Evolutionary conservation across 805 yeast species (phyloP), one percentile per base, ranked within the genome.

Genomic region (Barnettozyma pratensis): DNA sequence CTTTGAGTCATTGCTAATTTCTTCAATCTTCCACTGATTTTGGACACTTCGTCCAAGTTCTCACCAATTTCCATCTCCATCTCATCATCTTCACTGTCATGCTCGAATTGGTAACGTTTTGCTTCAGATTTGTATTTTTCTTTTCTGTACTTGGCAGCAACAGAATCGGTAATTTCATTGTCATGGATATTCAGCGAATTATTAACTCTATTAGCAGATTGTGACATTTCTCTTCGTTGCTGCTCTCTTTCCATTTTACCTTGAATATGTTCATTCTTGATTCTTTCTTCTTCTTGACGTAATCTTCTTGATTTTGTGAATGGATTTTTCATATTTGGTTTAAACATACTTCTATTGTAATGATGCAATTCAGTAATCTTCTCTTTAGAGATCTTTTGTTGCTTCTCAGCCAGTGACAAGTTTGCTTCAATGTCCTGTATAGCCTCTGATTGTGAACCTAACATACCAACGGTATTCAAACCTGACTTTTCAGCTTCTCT

Each of bases 391-490:
- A 87, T 78, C 56, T 81, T 73, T 50, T 87, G 87, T 63, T 90
- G 96, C 4, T 88, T 83, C 50, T 83, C 85, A 45, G 95, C 88
- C 47, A 87, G 69, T 46, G 86, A 79, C 56, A 92, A 70, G 55
- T 83, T 83, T 54, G 80, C 79, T 63, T 94, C 97, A 25, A 91
- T 82, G 59, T 80, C 81, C 64, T 85, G 87, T 54, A 94, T 72
- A 43, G 88, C 75, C 63, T 90, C 97, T 49, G 94, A 82, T 66
- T 94, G 98, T n/a, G 91, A 79, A 28, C 99, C 99, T 43, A 94
- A 75, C 80, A 88, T 80, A 30, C 97, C 97, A 53, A 92, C 68
- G 0, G 97, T 85, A 63, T 92, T 91, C 53, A 83, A 72, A 36
- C 89, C 92, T 6, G 84, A 73, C 51, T 77, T 78, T 60, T 84